Base-by-base conservation (phyloP, 2,329 filamentous ascomycete genomes). In the Neophaeococcomyces mojaviensis region DNA sequence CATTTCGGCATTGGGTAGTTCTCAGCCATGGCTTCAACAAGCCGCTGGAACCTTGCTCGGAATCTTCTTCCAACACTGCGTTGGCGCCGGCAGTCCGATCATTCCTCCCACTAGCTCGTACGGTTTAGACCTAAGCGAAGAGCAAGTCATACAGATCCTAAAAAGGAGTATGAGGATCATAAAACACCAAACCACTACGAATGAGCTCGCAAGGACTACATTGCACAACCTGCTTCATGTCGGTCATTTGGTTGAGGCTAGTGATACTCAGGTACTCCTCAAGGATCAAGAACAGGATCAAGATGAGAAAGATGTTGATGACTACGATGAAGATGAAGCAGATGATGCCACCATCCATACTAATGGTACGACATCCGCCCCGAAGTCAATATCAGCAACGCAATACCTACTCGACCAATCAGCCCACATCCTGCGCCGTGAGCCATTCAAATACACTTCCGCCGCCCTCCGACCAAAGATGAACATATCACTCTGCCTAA, bases 191-290 rank as follows among this genome's bases (percentile, higher is more conserved):
- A 77, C 76, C 42, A 64, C 90, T 6, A 81, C 82, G 13, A 83
- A 92, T 58, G 74, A 80, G 8, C 71, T 97, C n/a, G 86, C 86
- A 1, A 74, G 79, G 34, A 87, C 94, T 61, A 81, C 81, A 10
- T 79, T 86, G 3, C 84, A 88, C 54, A 88, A 95, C 52, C 71
- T 95, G 30, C 74, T 90, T 31, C 94, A 94, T 70, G 71, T 98
- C 0, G 86, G 82, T 34, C 79, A 74, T 49, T 81, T 69, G 58
- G 77, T 78, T 48, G 74, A 74, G 12, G 75, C 75, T 28, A 86
- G 82, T 73, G 36, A 64, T 57, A 19, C 78, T 69, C 66, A 60
- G 54, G 64, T 53, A 45, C 69, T 71, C 15, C 64, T 66, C 7
- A 65, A 65, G n/a, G 63, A 68, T 3, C 63, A 66, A 2, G 66